Evolutionary conservation across 2,329 filamentous ascomycete species (phyloP).

Genomic region (Ascocoryne sarcoides): DNA sequence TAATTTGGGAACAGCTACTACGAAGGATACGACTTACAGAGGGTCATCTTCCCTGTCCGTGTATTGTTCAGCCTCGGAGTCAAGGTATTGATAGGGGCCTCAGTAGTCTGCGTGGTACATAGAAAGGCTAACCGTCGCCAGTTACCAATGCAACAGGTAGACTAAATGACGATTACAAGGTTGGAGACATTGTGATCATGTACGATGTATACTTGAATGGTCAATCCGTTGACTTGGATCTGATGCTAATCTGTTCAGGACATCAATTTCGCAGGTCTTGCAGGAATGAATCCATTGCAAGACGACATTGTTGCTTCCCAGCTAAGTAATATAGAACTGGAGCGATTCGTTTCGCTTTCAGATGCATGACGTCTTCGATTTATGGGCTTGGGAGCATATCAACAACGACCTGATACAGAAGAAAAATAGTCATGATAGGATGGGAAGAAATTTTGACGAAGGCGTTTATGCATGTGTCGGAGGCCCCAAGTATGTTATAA

Average conservation of each 20-base stretch:
- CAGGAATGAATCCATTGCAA: conserved; percentile 12
- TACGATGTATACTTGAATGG: conserved; percentile 44
- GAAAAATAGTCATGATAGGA: too few species aligned
- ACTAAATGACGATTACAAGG: conserved; percentile 52
- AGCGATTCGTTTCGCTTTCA: conserved; percentile 15
- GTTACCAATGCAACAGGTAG: conserved; percentile 61
- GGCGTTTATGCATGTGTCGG: conserved; percentile 16
- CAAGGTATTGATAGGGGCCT: conserved; percentile 41
- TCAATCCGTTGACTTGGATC: too few species aligned
- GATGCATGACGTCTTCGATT: conserved; percentile 18
- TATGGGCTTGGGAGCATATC: conserved; percentile 13
- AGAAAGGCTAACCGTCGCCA: conserved; percentile 18
- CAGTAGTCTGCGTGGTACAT: not conserved
- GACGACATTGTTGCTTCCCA: conserved; percentile 2
- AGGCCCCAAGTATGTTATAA: conserved; percentile 12
- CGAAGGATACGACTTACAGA: conserved; percentile 55
- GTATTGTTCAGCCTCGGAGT: conserved; percentile 55
- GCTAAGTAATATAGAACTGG: conserved; percentile 3
- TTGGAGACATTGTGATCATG: conserved; percentile 56
- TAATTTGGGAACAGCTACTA: conserved; percentile 41
- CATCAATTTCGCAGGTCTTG: conserved; percentile 13
- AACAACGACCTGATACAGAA: conserved; percentile 5
- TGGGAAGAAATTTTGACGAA: too few species aligned
- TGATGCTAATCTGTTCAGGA: too few species aligned
- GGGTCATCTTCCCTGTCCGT: conserved; percentile 54